phyloP scores from a whole-genome alignment of 2,329 filamentous ascomycete genomes.

The Dactylellina sp. region DNA sequence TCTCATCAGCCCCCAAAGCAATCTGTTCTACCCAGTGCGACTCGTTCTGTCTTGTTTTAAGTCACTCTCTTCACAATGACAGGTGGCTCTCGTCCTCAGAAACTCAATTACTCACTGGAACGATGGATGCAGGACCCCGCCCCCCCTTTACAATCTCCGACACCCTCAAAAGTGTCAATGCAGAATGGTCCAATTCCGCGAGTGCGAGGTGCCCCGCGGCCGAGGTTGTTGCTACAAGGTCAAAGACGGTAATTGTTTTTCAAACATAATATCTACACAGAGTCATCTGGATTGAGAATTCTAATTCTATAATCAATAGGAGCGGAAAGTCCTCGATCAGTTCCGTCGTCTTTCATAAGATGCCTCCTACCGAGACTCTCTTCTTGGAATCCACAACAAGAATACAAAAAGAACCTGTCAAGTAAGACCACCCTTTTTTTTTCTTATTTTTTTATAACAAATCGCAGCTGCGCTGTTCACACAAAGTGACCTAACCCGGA shows the following conservation, averaged over 20 bases:
- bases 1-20: constrained; percentile 3
- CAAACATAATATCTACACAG: too few relatives aligned
- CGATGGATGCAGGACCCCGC: constrained; percentile 57
- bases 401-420: constrained; percentile 94
- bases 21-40: constrained; percentile 17
- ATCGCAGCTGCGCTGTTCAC: not conserved
- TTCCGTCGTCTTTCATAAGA: constrained; percentile 98
- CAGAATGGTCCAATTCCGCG: constrained; percentile 54
- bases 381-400: constrained; percentile 95
- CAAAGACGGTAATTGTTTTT: constrained; percentile 77
- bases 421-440: constrained; percentile 74
- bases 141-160: constrained; percentile 56
- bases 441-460: not conserved
- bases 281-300: too few relatives aligned
- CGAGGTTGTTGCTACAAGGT: constrained; percentile 91
- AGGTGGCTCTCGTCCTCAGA: constrained; percentile 53
- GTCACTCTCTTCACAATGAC: constrained; percentile 36
- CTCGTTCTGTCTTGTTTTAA: constrained; percentile 20
- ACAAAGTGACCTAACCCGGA: not conserved
- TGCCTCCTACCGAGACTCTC: constrained; percentile 92
- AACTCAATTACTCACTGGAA: constrained; percentile 58
- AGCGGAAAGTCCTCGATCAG: constrained; percentile 98
- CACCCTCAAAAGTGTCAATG: constrained; percentile 55
- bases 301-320: constrained; percentile 66
- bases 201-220: constrained; percentile 69